A percentile compares a stretch with the other conserved stretches of the same genome.
These are phyloP conservation scores for Chamaecrista fasciculata DNA, from an alignment of 306 rosid genomes.

Conservation along the genomic window DNA sequence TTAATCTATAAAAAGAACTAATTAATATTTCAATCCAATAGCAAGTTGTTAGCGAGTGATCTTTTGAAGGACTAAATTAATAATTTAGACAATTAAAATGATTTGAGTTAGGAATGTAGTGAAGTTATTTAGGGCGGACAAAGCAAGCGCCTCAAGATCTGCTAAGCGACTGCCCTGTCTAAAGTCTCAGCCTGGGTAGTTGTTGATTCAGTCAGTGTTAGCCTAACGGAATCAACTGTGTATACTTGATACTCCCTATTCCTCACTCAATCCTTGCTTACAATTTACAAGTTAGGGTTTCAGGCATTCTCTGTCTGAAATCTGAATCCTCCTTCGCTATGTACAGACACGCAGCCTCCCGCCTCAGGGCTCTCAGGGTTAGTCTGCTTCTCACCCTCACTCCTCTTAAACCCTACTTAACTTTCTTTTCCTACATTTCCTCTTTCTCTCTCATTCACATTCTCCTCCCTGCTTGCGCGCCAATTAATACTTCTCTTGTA, in stretches of 20 bases:
- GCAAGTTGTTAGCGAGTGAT: too few species aligned
- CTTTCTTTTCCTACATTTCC: background rate
- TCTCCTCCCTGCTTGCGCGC: background rate
- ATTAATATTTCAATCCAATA: too few species aligned
- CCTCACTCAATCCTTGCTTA: too few species aligned
- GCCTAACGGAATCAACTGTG: background rate
- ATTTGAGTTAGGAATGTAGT: too few species aligned
- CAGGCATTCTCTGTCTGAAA: background rate
- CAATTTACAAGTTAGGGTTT: background rate
- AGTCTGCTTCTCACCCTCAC: background rate
- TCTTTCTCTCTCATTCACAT: background rate
- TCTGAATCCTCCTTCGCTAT: background rate
- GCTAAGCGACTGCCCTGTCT: too few species aligned
- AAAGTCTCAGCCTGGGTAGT: background rate
- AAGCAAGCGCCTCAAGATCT: too few species aligned
- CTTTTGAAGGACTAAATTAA: too few species aligned
- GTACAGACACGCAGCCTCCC: slow-evolving; percentile 65
- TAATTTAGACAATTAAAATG: too few species aligned
- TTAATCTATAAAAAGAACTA: too few species aligned
- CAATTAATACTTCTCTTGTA: background rate
- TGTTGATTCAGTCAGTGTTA: too few species aligned
- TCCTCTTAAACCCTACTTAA: background rate
- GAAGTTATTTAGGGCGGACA: too few species aligned
- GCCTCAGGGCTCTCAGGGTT: slow-evolving; percentile 62
- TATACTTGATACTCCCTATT: too few species aligned